Base-by-base conservation (phyloP, 148 eudicot species). In the Nepenthes mirabilis region DNA sequence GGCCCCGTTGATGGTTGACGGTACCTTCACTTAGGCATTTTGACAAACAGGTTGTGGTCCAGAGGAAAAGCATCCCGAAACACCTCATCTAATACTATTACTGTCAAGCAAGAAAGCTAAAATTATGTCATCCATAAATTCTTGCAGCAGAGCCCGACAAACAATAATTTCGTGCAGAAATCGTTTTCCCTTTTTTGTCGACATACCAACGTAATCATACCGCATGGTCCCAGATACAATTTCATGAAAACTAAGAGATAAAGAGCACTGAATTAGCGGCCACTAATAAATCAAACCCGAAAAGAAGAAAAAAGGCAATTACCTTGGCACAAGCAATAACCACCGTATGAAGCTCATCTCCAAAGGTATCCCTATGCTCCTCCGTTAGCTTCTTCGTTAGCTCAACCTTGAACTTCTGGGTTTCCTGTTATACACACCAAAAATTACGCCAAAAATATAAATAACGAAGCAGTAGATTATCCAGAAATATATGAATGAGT, bases 261-360 rank as follows among this genome's bases (percentile, higher is more conserved):
- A 45, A 54, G 23, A 12, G n/a, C 11, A 48, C 61, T 32, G 33
- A 34, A 47, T 23, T 23, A 23, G 23, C 54, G 1, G 33, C 57
- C 2, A 55, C 40, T 12, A 9, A 14, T 2, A 61, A 11, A 47
- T 45, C 43, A 65, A 40, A 40, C 8, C 45, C 45, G 8, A 4
- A 40, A 40, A 4, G 45, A 40, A 40, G 8, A 40, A 40, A 8
- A 8, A 40, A 40, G 45, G 45, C 8, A 58, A 37, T 75, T 66
- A 86, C 95, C 86, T 77, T 65, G 0, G 76, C 74, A 37, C 82
- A 83, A 36, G 67, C 75, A 56, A 71, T 14, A 14, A 81, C 73
- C 43, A 77, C 77, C 11, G 11, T 43, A 50, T 70, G 67, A 33
- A 86, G 62, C 2, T 77, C 82, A 63, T 77, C 68, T 2, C 81